A percentile compares a stretch with the other conserved stretches of the same genome.
Conservation (phyloP, 148 eudicot species). For the Vaccinium myrtillus region DNA sequence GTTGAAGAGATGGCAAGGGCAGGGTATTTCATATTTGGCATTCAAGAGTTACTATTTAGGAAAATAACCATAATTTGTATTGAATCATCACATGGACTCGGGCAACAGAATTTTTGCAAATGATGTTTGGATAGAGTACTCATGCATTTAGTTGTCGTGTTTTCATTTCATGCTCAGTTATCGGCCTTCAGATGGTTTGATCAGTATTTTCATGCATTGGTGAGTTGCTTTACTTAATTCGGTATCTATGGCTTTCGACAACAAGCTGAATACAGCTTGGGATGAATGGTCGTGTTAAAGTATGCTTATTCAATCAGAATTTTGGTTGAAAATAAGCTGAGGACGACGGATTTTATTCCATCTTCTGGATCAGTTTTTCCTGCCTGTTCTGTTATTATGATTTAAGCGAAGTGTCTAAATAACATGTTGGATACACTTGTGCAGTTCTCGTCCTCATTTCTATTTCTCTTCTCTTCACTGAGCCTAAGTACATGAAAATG, state of each 20-base stretch:
- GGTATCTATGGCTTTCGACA: not conserved
- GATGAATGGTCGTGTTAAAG: not conserved
- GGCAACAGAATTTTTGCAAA: not conserved
- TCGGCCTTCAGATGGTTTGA: not conserved
- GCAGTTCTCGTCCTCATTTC: too few relatives aligned
- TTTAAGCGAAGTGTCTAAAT: too few relatives aligned
- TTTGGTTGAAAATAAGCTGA: too few relatives aligned
- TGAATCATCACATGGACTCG: not conserved
- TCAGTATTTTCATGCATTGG: not conserved
- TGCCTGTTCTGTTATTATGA: too few relatives aligned
- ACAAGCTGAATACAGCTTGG: not conserved
- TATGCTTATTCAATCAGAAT: too few relatives aligned
- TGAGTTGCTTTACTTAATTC: not conserved
- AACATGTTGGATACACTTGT: too few relatives aligned
- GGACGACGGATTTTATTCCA: too few relatives aligned
- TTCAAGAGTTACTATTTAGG: too few relatives aligned
- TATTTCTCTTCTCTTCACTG: too few relatives aligned
- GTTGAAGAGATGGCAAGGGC: not conserved
- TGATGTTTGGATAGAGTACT: not conserved
- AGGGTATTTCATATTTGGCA: not conserved
- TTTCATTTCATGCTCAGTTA: not conserved
- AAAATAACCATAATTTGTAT: not conserved
- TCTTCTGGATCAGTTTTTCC: not conserved
- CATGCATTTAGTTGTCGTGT: not conserved
- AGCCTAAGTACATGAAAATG: too few relatives aligned